Evolutionary conservation across 2,329 filamentous ascomycete species (phyloP).

Genomic region (Colletotrichum sublineola): DNA sequence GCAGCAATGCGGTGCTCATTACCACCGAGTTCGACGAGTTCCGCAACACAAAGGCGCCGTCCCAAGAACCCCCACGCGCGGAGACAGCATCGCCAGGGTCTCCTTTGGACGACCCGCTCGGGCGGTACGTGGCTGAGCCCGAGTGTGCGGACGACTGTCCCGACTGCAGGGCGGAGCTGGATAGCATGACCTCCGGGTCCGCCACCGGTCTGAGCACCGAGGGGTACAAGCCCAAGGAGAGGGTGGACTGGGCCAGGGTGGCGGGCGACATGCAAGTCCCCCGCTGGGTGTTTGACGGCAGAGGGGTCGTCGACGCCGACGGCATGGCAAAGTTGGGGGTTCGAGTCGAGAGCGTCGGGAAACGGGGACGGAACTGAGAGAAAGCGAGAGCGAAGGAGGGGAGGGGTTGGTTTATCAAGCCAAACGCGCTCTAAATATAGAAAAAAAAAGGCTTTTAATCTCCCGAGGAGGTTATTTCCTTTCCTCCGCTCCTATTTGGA

Average conservation of each 20-base stretch:
- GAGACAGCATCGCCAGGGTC: slow-evolving; percentile 54
- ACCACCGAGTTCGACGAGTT: slow-evolving; percentile 71
- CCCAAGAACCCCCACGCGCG: slow-evolving; percentile 23
- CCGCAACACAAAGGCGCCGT: slow-evolving; percentile 52
- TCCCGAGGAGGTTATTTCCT: background rate
- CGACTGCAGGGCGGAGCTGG: slow-evolving; percentile 61
- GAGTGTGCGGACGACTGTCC: slow-evolving; percentile 61
- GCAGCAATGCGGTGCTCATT: slow-evolving; percentile 65
- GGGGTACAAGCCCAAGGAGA: slow-evolving; percentile 62
- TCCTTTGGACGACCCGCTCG: slow-evolving; percentile 57
- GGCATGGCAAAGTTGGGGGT: slow-evolving; percentile 65
- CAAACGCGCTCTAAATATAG: background rate
- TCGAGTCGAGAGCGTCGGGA: slow-evolving; percentile 66
- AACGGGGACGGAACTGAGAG: slow-evolving; percentile 49
- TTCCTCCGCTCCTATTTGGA: background rate
- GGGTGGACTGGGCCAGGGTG: slow-evolving; percentile 66
- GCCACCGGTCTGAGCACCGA: slow-evolving; percentile 58
- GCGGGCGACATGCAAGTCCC: slow-evolving; percentile 64
- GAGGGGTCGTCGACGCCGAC: slow-evolving; percentile 63
- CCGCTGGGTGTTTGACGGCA: slow-evolving; percentile 70
- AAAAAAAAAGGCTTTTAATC: background rate
- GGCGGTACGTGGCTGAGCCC: slow-evolving; percentile 60
- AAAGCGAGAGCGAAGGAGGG: too few relatives aligned
- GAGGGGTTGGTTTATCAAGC: background rate
- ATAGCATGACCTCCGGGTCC: slow-evolving; percentile 54